Conservation (phyloP, 805 yeast genomes). For the Lachancea cidri region DNA sequence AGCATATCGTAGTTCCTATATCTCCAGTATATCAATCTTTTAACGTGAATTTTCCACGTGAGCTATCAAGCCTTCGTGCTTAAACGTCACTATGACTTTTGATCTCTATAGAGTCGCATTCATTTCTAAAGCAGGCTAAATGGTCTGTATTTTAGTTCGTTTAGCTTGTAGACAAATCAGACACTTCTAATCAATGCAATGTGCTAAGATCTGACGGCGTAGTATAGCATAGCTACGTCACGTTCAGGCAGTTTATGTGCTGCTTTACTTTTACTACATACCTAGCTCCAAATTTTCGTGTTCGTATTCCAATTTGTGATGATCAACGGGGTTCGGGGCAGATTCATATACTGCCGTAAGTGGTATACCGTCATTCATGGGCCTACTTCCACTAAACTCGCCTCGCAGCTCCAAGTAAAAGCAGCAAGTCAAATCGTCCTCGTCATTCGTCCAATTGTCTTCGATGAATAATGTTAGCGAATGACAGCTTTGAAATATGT, state of each 20-base stretch:
- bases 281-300: constrained; percentile 15
- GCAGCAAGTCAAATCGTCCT: constrained; percentile 52
- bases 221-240: background rate
- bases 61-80: too few relatives aligned
- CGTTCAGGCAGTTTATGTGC: background rate
- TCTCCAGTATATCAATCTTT: too few relatives aligned
- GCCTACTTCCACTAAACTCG: constrained; percentile 37
- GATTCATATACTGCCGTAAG: constrained; percentile 77
- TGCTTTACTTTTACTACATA: constrained; percentile 4
- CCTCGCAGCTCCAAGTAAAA: constrained; percentile 81
- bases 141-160: too few relatives aligned
- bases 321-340: constrained; percentile 91
- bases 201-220: background rate
- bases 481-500: constrained; percentile 62
- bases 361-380: constrained; percentile 37
- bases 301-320: constrained; percentile 39
- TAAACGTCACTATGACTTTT: too few relatives aligned
- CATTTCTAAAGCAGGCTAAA: too few relatives aligned
- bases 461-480: constrained; percentile 65
- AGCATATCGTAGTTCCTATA: too few relatives aligned
- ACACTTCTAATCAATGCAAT: too few relatives aligned
- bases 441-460: constrained; percentile 58
- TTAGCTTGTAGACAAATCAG: too few relatives aligned
- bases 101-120: background rate
- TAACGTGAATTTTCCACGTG: too few relatives aligned